These are phyloP conservation scores for Meyerozyma guilliermondii DNA, from an alignment of 1,139 yeast genomes.

Conservation along the genomic window DNA sequence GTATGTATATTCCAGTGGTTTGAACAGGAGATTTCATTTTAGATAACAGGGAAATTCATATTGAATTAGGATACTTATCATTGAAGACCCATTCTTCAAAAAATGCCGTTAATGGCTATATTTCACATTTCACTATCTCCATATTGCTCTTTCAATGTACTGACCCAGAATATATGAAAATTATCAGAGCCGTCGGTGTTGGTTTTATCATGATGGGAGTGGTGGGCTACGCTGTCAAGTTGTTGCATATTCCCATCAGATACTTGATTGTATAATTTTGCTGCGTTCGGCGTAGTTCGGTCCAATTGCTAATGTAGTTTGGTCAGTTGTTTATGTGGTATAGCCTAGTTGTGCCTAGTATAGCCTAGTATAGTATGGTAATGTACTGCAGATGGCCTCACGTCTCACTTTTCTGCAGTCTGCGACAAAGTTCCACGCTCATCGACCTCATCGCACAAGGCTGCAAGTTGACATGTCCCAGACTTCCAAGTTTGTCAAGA, in stretches of 20 bases:
- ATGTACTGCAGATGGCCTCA: neutral
- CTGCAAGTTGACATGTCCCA: conserved; percentile 17
- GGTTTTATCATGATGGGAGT: conserved; percentile 98
- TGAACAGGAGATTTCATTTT: no score
- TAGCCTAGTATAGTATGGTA: neutral
- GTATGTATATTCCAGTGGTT: conserved; percentile 37
- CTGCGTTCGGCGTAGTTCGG: neutral
- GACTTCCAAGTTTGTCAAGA: conserved; percentile 57
- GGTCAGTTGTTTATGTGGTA: neutral
- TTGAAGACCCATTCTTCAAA: no score
- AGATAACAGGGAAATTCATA: no score
- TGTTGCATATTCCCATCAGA: conserved; percentile 95
- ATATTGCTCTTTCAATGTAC: conserved; percentile 11
- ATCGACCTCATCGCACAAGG: conserved; percentile 1
- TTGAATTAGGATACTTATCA: no score
- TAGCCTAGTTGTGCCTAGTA: neutral
- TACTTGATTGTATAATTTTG: conserved; percentile 75
- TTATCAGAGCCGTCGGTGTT: conserved; percentile 91
- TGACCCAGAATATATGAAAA: conserved; percentile 71
- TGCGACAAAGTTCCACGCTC: neutral
- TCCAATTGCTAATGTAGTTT: neutral
- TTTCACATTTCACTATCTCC: neutral
- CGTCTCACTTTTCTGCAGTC: neutral
- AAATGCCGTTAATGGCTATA: no score
- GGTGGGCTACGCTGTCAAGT: conserved; percentile 92